These are phyloP conservation scores for Bipolaris gigantea DNA, from an alignment of 2,329 filamentous ascomycete genomes.

Conservation along the genomic window DNA sequence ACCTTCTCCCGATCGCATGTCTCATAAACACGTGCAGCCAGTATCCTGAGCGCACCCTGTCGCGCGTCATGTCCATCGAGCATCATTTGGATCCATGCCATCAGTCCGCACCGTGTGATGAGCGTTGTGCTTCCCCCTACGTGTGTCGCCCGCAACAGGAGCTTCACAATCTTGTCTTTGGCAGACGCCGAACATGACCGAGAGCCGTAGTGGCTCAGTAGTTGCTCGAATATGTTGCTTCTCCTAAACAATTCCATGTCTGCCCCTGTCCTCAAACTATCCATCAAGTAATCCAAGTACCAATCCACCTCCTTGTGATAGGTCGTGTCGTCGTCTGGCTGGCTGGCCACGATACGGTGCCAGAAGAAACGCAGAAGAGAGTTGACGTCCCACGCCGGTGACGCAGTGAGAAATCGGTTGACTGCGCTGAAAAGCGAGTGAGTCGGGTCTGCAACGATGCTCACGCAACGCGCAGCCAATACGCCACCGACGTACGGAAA, in stretches of 20 bases:
- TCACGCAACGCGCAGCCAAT: conserved; percentile 71
- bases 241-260: conserved; percentile 65
- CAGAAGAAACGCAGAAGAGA: conserved; percentile 63
- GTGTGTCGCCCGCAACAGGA: conserved; percentile 69
- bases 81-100: conserved; percentile 73
- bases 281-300: conserved; percentile 71
- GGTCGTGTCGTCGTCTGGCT: conserved; percentile 73
- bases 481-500: conserved; percentile 75
- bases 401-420: conserved; percentile 78
- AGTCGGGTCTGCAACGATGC: conserved; percentile 72
- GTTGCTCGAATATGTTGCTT: conserved; percentile 71
- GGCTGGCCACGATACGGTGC: conserved; percentile 72
- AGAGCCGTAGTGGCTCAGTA: conserved; percentile 70
- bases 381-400: conserved; percentile 70
- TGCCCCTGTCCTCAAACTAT: conserved; percentile 61
- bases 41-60: conserved; percentile 55
- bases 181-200: conserved; percentile 63
- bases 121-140: conserved; percentile 77
- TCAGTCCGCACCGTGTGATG: conserved; percentile 71
- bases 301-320: conserved; percentile 71
- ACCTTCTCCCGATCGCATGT: conserved; percentile 70
- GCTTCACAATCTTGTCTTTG: conserved; percentile 63
- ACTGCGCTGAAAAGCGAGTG: conserved; percentile 84
- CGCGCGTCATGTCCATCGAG: conserved; percentile 52
- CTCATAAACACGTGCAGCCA: conserved; percentile 63